Base-by-base conservation (phyloP, 2,329 filamentous ascomycete genomes). In the Sclerotinia minor region DNA sequence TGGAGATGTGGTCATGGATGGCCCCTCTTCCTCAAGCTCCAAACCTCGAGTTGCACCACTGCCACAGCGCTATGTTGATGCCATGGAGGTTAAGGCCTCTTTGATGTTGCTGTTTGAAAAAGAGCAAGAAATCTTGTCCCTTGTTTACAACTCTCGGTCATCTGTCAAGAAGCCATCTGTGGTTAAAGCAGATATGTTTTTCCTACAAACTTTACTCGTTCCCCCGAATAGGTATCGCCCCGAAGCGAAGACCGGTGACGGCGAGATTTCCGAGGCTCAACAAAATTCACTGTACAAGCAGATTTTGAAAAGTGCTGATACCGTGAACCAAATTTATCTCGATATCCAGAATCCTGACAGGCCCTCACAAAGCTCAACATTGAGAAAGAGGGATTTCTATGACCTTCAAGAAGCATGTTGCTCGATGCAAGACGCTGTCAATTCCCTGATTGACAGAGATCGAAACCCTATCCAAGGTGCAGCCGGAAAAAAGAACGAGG, bases 201-300 rank as follows among this genome's bases (percentile, higher is more conserved):
- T 99, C 80, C 83, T 98, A 67, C 89, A 91, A 67, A 89, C 88
- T 47, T 82, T 99, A 64, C 83, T 98, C 19, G 92, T 99, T 0
- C 93, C 96, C 2, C 95, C 95, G 2, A 99, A 97, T 77, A 90
- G 89, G 74, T 99, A 90, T 78, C 89, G 95, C 52, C 94, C 95
- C 17, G 92, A 96, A 77, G 92, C 93, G 13, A 86, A 88, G 69
- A 94, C 92, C 41, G 92, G 92, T 55, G 87, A 90, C 47, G 88
- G 90, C 54, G 88, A 93, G 66, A 91, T 98, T 71, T 87, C 92
- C 35, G 95, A 99, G 78, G 90, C 92, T 3, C 88, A 93, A 73
- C 92, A 96, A 77, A 99, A 99, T 79, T 87, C 84, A 0, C 85
- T 94, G 0, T 97, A 97, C 81, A 96, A 93, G 77, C 85, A 87